Base-by-base conservation (phyloP, 371 early-diverging fungal genomes). In the Phascolomyces articulosus region DNA sequence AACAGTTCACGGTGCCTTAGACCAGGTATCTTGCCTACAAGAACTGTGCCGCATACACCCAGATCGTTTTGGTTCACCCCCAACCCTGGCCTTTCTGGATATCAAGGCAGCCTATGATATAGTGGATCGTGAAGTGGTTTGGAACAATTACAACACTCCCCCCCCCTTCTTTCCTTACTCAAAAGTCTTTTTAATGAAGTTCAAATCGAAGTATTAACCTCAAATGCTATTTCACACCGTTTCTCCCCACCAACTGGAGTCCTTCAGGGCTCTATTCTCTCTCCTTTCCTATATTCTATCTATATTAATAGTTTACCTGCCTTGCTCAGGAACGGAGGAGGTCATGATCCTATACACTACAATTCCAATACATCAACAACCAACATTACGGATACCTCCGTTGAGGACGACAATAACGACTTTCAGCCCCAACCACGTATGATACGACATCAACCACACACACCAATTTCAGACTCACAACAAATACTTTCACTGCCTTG, bases 1-100 rank as follows among this genome's bases (percentile, higher is more conserved):
- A 4, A 28, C 55, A 4, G 16, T 4, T 3, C 57, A 48, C n/a
- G 40, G 57, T 13, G 29, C 58, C 3, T 49, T 64, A 15, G 58
- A 58, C 38, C 64, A 64, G 48, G 53, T 58, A 1, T 21, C 28
- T 4, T 47, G 44, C 49, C 48, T 58, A 20, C 49, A 64, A 20
- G 49, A 55, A 55, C 21, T 63, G 18, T 40, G 55, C 41, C 15
- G 28, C 38, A 21, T 55, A 11, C 44, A 63, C 31, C 4, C 4
- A 13, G 11, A n/a, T 7, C 3, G 4, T 18, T 11, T 15, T 16
- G 27, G 44, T 26, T 34, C 44, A 18, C 20, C 58, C 7, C 67
- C 71, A 3, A 48, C 51, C 11, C 28, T 62, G 2, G 71, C 67
- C 2, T 67, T 71, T 48, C 54, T 71, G n/a, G n/a, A n/a, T n/a